A percentile compares a stretch with the other conserved stretches of the same genome.
Conservation (phyloP, 2,329 filamentous ascomycete species). For the Endothia cerciana region DNA sequence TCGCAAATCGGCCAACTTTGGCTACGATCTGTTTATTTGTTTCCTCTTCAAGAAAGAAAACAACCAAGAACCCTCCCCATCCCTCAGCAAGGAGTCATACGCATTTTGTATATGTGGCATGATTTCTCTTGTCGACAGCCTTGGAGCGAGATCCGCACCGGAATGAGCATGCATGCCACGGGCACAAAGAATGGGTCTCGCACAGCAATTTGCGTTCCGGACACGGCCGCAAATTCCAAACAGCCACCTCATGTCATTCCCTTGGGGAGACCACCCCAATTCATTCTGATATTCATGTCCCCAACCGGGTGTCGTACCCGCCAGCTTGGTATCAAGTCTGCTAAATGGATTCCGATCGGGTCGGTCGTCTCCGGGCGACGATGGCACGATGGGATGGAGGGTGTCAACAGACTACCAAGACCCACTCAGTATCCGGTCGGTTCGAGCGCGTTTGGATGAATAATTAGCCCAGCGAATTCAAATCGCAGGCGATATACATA, state of each 20-base stretch:
- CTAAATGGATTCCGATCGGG: not conserved
- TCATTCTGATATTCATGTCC: no score
- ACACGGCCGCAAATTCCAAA: not conserved
- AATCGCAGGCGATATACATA: constrained; percentile 6
- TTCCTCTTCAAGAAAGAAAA: not conserved
- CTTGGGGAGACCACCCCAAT: no score
- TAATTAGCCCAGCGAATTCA: not conserved
- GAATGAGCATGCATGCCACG: no score
- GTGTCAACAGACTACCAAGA: not conserved
- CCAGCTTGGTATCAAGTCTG: not conserved
- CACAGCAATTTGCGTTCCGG: no score
- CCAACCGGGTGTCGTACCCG: not conserved
- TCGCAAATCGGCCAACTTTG: not conserved
- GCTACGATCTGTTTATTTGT: not conserved
- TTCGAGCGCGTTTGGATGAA: not conserved
- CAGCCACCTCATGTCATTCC: not conserved
- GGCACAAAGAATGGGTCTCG: no score
- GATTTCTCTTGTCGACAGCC: no score
- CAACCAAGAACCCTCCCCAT: not conserved
- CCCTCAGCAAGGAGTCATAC: no score
- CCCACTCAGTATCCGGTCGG: constrained; percentile 3
- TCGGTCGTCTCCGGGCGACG: not conserved
- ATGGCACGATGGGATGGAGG: no score
- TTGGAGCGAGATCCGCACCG: no score
- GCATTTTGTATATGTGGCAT: no score